Evolutionary conservation across 192 early-diverging fungal species (phyloP).

Genomic region (Rhizophlyctis rosea): DNA sequence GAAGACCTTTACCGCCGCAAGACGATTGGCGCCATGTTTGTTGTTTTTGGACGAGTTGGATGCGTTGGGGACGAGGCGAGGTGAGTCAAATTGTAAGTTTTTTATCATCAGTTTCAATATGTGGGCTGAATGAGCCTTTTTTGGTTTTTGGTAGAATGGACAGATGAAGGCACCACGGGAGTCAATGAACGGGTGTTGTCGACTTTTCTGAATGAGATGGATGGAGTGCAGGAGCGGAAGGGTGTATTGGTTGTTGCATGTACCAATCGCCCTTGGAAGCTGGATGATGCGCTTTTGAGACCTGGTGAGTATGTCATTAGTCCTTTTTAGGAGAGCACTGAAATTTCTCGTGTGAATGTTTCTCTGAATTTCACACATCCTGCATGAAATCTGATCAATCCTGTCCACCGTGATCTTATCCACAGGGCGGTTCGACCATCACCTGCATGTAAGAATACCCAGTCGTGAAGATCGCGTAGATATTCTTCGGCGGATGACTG

Average conservation of each 20-base stretch:
- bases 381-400: neutral
- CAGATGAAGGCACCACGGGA: conserved; percentile 56
- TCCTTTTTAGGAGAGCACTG: neutral
- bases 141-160: conserved; percentile 28
- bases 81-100: no score
- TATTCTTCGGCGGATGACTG: conserved; percentile 50
- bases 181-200: conserved; percentile 89
- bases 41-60: conserved; percentile 96
- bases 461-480: conserved; percentile 44
- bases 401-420: neutral
- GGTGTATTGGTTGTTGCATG: conserved; percentile 79
- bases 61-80: conserved; percentile 79
- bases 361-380: no score
- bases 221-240: conserved; percentile 79
- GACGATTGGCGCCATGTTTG: conserved; percentile 82
- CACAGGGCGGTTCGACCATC: conserved; percentile 72
- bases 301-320: conserved; percentile 49
- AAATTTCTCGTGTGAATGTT: neutral
- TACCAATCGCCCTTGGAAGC: conserved; percentile 74
- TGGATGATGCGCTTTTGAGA: conserved; percentile 84
- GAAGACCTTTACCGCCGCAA: conserved; percentile 79
- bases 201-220: conserved; percentile 91
- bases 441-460: conserved; percentile 64
- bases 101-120: neutral
- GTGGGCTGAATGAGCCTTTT: neutral